Percentiles rank a stretch among this genome's conserved stretches.
Evolutionary conservation across 2,329 filamentous ascomycete genomes (phyloP).

Genomic region (Diaporthe sp.): DNA sequence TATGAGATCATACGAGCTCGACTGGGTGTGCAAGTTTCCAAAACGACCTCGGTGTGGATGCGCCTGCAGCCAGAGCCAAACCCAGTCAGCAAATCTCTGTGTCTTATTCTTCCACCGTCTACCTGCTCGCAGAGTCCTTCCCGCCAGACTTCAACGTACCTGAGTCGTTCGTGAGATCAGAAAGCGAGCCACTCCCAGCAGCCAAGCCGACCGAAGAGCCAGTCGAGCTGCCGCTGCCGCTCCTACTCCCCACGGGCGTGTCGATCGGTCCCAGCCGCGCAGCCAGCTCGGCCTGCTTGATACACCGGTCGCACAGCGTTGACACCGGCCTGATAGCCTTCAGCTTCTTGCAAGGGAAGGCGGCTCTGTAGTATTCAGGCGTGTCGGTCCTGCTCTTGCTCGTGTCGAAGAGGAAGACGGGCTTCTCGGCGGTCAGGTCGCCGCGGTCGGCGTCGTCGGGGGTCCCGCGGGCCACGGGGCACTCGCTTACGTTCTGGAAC

Average conservation of each 20-base stretch:
- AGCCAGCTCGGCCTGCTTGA: background rate
- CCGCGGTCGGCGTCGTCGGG: conserved; percentile 40
- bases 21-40: conserved; percentile 32
- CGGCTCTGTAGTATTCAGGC: conserved; percentile 17
- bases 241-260: background rate
- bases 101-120: background rate
- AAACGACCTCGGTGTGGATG: conserved; percentile 32
- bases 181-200: background rate
- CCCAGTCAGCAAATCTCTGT: background rate
- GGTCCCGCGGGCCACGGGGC: conserved; percentile 44
- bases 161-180: conserved; percentile 21
- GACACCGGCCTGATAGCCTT: conserved; percentile 33
- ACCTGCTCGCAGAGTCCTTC: too few species aligned
- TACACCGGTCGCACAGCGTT: conserved; percentile 25
- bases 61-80: background rate
- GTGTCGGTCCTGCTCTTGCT: conserved; percentile 22
- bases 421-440: conserved; percentile 40
- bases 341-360: conserved; percentile 33
- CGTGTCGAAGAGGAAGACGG: conserved; percentile 40
- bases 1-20: conserved; percentile 14
- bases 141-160: conserved; percentile 1
- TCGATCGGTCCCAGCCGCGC: background rate
- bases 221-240: background rate
- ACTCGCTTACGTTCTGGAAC: conserved; percentile 52
- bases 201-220: conserved; percentile 7